Evolutionary conservation across 192 early-diverging fungal genomes (phyloP), one percentile per base, ranked within the genome.

Genomic region (Globomyces pollinis-pini): DNA sequence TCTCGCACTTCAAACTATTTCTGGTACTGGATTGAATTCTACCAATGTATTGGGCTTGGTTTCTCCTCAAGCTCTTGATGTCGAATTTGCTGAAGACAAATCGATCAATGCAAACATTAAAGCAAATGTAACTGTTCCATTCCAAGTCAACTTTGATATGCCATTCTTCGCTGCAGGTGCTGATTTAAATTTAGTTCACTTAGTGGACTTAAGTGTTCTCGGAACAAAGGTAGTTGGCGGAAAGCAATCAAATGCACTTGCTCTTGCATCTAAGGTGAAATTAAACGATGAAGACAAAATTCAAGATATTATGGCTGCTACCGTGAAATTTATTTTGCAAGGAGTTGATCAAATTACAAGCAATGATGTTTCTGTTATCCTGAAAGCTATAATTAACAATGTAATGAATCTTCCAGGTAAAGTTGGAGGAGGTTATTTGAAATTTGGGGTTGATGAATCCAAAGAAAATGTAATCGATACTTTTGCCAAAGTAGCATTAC

Each of bases 51-150:
- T 59, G 1, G 26, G 45, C 1, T 4, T 44, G 41, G 35, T 47
- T 16, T 20, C 23, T 12, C 38, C 45, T 30, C 23, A 59, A 15
- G 29, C 39, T 59, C 30, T 33, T 5, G 55, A 31, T 57, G 38
- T 57, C n/a, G 16, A 57, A 12, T 42, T 57, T 38, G 15, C 36
- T 23, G 35, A 33, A 43, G n/a, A 33, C 29, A 39, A 35, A 3
- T 24, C 28, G 2, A 57, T 57, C 16, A 39, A 57, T 29, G 32
- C 55, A 20, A 38, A 26, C 4, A 39, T 57, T 9, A 38, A 57
- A 4, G 55, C 55, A 24, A 23, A 43, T n/a, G 15, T 57, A 26
- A 57, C 41, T 39, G 35, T 57, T 26, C 55, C 55, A 23, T 39
- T 33, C 24, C 23, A 35, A 31, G 32, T 33, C 31, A 16, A 33